These are phyloP conservation scores for Russula ochroleuca DNA, from an alignment of 768 basidiomycete species.

Conservation along the genomic window DNA sequence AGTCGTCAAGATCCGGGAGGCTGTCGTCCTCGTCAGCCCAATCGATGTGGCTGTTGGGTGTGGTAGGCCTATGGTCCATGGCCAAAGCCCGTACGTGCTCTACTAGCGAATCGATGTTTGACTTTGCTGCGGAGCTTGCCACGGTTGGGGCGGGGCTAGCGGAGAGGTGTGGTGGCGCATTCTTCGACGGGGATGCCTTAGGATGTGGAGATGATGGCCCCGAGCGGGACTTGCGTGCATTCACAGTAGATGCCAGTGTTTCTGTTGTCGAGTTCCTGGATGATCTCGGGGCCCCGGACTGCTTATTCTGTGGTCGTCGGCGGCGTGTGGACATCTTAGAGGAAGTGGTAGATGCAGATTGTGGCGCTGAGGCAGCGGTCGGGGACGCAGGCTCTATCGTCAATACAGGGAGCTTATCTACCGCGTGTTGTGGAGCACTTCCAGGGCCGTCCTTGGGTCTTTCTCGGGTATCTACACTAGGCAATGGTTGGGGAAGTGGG, in stretches of 20 bases:
- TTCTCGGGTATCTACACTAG: not conserved
- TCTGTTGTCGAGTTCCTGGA: constrained; percentile 29
- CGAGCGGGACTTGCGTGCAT: constrained; percentile 17
- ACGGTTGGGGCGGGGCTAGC: constrained; percentile 36
- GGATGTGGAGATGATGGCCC: constrained; percentile 27
- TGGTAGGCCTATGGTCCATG: constrained; percentile 62
- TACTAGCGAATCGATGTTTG: constrained; percentile 71
- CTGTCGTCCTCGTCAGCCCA: constrained; percentile 86
- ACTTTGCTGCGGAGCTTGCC: constrained; percentile 46
- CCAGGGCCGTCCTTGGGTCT: constrained; percentile 19
- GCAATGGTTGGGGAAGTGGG: constrained; percentile 2
- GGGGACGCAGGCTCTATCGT: constrained; percentile 27
- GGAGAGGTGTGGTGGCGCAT: constrained; percentile 55
- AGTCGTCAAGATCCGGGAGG: constrained; percentile 80
- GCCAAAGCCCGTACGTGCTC: constrained; percentile 71
- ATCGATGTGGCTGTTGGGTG: constrained; percentile 77
- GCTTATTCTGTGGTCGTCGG: constrained; percentile 44
- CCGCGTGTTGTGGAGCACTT: constrained; percentile 7
- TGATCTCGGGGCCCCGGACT: constrained; percentile 20
- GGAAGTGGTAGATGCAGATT: constrained; percentile 31
- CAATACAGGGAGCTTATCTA: constrained; percentile 22
- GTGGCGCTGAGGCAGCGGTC: constrained; percentile 19
- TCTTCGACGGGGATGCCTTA: constrained; percentile 38
- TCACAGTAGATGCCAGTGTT: constrained; percentile 27
- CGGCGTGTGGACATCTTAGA: constrained; percentile 47